Evolutionary conservation across 352 stramenopile genomes (phyloP), one percentile per base, ranked within the genome.

Genomic region (Peronospora farinosa): DNA sequence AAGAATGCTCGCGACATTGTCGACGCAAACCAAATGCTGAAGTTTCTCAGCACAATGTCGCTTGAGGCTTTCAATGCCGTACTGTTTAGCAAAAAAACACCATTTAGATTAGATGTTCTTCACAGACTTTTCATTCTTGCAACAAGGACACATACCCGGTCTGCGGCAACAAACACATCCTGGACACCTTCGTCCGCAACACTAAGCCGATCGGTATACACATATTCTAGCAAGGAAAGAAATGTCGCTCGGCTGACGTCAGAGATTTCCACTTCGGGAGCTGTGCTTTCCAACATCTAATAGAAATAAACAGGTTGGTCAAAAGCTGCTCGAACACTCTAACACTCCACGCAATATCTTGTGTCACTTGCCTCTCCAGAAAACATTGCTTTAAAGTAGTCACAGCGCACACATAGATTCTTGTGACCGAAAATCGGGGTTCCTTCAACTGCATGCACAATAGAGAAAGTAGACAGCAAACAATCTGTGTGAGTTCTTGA

Each of bases 1-100:
- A 51, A 99, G 96, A 47, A 99, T 97, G 28, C 75, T 83, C 21
- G 95, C 88, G 7, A 95, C 93, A 65, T 98, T 99, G 40, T 98
- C 92, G 1, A 98, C 74, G 43, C 78, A 92, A 40, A 99, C 94
- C 5, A 82, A 92, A 36, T 87, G 80, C 5, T 98, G 65, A 74
- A 99, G 97, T 39, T 84, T 92, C 36, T 91, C 85, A 69, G 98
- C 90, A 64, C 95, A 98, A 33, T 96, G 89, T 21, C 72, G 82
- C 57, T 95, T 96, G 0, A 97, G 69, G 10, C 77, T 82, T 47
- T 91, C 75, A 31, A 92, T 82, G 6, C 76, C 79, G 47, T 90
- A 94, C 79, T 91, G 38, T n/a, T 28, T 11, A 44, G 2, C 10
- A 31, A 16, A 59, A 25, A 16, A 59, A 37, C 33, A 52, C 17